These are phyloP conservation scores for Miscanthus lutarioriparius DNA, from an alignment of 176 grass and related monocot species.

Conservation along the genomic window DNA sequence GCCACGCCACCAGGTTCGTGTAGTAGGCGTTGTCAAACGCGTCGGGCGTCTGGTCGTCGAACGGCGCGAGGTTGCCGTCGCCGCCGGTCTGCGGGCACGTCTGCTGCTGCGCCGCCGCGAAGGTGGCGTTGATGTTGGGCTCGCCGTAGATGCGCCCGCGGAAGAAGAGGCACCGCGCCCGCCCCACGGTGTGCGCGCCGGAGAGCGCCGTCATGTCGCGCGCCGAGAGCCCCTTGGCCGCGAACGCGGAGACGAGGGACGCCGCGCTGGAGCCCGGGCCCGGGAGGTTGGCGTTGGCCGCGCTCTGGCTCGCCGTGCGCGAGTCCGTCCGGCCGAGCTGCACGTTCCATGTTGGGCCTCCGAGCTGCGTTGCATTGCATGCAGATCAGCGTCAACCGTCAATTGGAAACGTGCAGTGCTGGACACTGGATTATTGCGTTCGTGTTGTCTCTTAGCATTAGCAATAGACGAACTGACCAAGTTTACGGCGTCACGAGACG, in stretches of 20 bases:
- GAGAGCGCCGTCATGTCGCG: constrained; percentile 76
- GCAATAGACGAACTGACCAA: constrained; percentile 32
- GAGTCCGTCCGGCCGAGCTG: constrained; percentile 49
- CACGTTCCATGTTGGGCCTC: constrained; percentile 50
- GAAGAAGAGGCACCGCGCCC: constrained; percentile 55
- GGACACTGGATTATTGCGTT: neutral
- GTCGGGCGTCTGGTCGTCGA: constrained; percentile 49
- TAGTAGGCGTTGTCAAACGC: constrained; percentile 61
- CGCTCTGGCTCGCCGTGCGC: constrained; percentile 52
- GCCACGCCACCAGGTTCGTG: constrained; percentile 31
- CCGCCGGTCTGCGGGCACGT: constrained; percentile 47
- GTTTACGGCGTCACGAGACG: constrained; percentile 61
- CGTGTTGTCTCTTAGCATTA: neutral
- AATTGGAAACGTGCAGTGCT: neutral
- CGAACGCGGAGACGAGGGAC: constrained; percentile 48
- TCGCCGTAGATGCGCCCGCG: constrained; percentile 60
- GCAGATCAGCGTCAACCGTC: neutral
- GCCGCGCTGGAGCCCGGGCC: constrained; percentile 33
- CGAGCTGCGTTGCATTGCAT: constrained; percentile 21
- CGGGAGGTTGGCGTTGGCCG: constrained; percentile 60
- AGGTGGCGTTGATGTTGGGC: constrained; percentile 55
- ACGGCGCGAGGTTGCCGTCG: constrained; percentile 46
- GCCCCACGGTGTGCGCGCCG: constrained; percentile 72
- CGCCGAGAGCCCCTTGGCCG: constrained; percentile 46
- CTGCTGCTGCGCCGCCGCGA: constrained; percentile 39